Evolutionary conservation across 257 asterid genomes (phyloP), one percentile per base, ranked within the genome.

Genomic region (Ilex aquifolium): DNA sequence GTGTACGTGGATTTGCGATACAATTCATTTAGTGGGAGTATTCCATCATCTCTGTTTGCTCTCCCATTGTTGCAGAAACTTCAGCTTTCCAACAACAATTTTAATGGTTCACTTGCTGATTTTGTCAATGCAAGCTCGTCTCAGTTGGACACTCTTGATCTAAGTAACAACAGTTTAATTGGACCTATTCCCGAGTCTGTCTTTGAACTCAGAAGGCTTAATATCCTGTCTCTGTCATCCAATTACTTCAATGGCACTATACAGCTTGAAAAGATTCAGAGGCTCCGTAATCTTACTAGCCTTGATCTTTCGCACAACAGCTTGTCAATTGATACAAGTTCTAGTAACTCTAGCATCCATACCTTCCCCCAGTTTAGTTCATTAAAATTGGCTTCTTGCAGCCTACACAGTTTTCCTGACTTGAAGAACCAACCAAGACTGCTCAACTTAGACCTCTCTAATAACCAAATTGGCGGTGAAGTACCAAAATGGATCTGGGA

Each of bases 401-500:
- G 76, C 14, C 54, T 87, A 62, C 62, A 72, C 44, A 78, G 67
- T 21, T 30, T 80, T 30, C 91, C 83, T n/a, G 63, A 53, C 57
- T 56, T 84, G 61, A 73, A 53, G 64, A 80, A 82, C 36, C 82
- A 74, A 4, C 50, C 86, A 55, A 65, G 76, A 15, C 39, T 85
- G 42, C 61, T 14, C 65, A 63, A 67, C 80, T 65, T 85, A 1
- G 94, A 83, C 68, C 82, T 85, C 55, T 81, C 95, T 2, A 56
- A 65, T 39, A 85, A 83, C 66, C 70, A 58, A 36, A 53, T 85
- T 53, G 14, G 46, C 4, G 90, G 95, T 17, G 85, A 75, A 68
- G 81, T 83, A 40, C 90, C 90, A 6, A 83, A 64, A 42, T 86
- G 84, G 84, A 1, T 83, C 4, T 86, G 88, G 95, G 76, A 69